A percentile compares a stretch with the other conserved stretches of the same genome.
phyloP scores from a whole-genome alignment of 139 green algal species.

The Edaphochlamys debaryana region DNA sequence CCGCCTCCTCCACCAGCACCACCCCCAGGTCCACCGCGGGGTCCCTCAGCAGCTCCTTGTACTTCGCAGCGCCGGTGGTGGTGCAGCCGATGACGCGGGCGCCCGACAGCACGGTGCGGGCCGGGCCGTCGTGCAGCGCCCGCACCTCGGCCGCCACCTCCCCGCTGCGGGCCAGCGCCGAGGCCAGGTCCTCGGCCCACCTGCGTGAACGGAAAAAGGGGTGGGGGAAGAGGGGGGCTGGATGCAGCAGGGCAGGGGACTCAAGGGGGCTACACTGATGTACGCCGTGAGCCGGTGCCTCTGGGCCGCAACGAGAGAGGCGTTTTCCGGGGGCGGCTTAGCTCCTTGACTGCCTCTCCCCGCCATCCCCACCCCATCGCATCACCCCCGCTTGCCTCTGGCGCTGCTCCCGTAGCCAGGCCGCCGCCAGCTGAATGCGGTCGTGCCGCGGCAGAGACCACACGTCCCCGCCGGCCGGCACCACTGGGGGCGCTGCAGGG shows the following conservation, averaged over 20 bases:
- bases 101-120: not conserved
- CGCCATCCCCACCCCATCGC: no score
- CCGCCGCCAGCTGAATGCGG: not conserved
- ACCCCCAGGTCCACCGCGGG: conserved; percentile 49
- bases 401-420: conserved; percentile 8
- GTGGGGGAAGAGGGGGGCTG: not conserved
- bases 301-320: no score
- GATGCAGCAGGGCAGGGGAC: no score
- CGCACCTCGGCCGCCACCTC: conserved; percentile 39
- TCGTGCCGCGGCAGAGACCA: not conserved
- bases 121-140: conserved; percentile 33
- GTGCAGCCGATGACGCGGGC: conserved; percentile 61
- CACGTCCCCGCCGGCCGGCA: not conserved
- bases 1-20: conserved; percentile 85
- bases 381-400: no score
- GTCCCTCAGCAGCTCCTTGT: conserved; percentile 45
- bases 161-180: not conserved
- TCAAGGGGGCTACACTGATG: no score
- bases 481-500: no score
- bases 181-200: conserved; percentile 33
- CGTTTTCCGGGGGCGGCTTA: no score
- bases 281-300: no score
- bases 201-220: not conserved
- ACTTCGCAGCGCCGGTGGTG: conserved; percentile 54
- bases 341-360: no score